These are phyloP conservation scores for Zalaria sp. DNA, from an alignment of 2,329 filamentous ascomycete genomes.

Conservation along the genomic window DNA sequence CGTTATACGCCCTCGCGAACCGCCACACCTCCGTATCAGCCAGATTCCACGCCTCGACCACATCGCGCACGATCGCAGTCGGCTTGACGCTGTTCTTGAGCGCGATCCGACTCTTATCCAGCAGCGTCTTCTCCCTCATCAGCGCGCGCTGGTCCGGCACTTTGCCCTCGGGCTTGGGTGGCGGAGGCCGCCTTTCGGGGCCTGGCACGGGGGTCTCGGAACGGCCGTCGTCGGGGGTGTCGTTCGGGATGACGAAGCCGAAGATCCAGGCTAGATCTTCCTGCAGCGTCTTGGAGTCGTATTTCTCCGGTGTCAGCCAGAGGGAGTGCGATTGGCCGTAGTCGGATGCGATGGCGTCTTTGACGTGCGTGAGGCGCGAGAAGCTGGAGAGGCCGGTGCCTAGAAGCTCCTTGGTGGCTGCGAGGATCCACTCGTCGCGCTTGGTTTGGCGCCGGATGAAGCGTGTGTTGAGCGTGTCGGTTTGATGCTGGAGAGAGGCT, in stretches of 20 bases:
- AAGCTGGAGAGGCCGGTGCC: conserved; percentile 48
- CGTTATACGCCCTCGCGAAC: conserved; percentile 55
- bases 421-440: conserved; percentile 67
- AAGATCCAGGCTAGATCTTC: conserved; percentile 68
- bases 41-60: conserved; percentile 39
- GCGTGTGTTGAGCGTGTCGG: conserved; percentile 20
- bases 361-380: conserved; percentile 58
- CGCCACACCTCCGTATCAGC: conserved; percentile 67
- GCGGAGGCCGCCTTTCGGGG: conserved; percentile 37
- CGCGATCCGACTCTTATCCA: conserved; percentile 35
- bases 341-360: conserved; percentile 64
- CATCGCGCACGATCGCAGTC: conserved; percentile 17
- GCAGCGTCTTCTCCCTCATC: conserved; percentile 38
- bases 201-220: conserved; percentile 45
- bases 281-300: conserved; percentile 8
- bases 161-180: conserved; percentile 34
- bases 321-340: conserved; percentile 50
- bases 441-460: conserved; percentile 43
- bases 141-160: conserved; percentile 39
- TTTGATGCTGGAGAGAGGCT: conserved; percentile 47
- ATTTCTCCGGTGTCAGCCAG: conserved; percentile 63
- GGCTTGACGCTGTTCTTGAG: conserved; percentile 5
- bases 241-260: conserved; percentile 62
- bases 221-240: conserved; percentile 34
- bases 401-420: conserved; percentile 56